Base-by-base conservation (phyloP, 2,329 filamentous ascomycete genomes). In the Neonectria sp. region DNA sequence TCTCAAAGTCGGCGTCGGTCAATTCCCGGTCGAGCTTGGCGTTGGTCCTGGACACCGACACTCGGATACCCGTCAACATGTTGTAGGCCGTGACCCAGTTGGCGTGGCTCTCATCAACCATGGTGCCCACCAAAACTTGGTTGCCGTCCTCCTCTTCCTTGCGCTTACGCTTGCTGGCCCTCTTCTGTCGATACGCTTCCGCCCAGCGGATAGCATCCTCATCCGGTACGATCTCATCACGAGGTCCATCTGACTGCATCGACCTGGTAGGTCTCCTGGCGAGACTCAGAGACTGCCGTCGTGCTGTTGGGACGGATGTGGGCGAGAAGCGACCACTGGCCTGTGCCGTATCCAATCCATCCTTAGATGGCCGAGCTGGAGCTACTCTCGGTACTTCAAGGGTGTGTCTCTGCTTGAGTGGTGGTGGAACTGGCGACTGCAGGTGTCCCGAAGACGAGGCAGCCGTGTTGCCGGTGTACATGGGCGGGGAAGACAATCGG, bases 11-110 rank as follows among this genome's bases (percentile, higher is more conserved):
- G 70, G 92, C 93, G 80, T 96, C 92, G 13, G 93, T 97, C 73
- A 99, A 83, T 65, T 95, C 91, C 62, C 95, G 91, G 81, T 98
- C 95, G 80, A 98, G 89, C 83, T 99, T 99, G 51, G 96, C 96
- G 79, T 99, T 98, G 63, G 95, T 97, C 76, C 96, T 89, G 70
- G 95, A 98, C 29, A 99, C 96, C 49, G 94, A 95, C 76, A 98
- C 97, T 63, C 96, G 95, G 79, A 99, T 99, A 70, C 96, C 96
- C 45, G 96, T 99, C 83, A 99, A 88, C 96, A 99, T 99, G 82
- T 99, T 99, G 85, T 99, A 99, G 66, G 96, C 96, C 2, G 95
- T 98, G 51, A 97, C 95, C 91, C 93, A 99, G 81, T 98, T 98
- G 73, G 94, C 93, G 80, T 99, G 96, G 76, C 94, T 93, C 84